Evolutionary conservation across 2,329 filamentous ascomycete genomes (phyloP), one percentile per base, ranked within the genome.

Genomic region (Arthrobotrys conoides): DNA sequence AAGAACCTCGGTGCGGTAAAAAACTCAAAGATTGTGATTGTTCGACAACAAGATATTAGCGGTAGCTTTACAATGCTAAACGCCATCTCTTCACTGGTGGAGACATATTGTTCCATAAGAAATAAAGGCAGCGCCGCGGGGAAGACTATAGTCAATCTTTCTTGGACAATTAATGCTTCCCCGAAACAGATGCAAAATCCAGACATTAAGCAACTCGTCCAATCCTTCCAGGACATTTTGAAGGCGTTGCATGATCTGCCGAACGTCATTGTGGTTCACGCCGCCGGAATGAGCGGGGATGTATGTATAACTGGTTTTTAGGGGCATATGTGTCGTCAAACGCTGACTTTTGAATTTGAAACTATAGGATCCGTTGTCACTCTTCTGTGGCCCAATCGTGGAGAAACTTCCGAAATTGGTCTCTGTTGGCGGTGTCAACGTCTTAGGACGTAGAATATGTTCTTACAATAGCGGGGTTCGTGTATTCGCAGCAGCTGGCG

Each of bases 21-120:
- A 30, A 76, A 76, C 24, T 64, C 72, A 1, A 30, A 71, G 5
- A 71, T 76, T 12, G 65, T 76, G 8, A 71, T 76, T 22, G 66
- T 76, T 1, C 46, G 59, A 8, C 48, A 70, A 9, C 24, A 51
- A 22, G 72, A 76, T 20, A 27, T 66, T 5, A 48, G 36, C 3
- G 72, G 72, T 2, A 46, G 48, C 10, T 66, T 59, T 12, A 76
- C 65, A 1, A 33, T 76, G 2, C 24, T 76, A 3, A 57, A 76
- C 48, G 33, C 49, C 5, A 59, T 76, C 3, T 24, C 65, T 1
- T 18, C 65, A 0, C 30, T 76, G 4, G 48, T 20, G 0, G 48
- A 76, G 16, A 71, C 66, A 0, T 76, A 61, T 24, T 44, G 16
- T 4, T 61, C 57, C 2, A 66, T 76, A 20, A 48, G 46, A 61